These are phyloP conservation scores for Metschnikowia arizonensis DNA, from an alignment of 805 yeast species.

Conservation along the genomic window DNA sequence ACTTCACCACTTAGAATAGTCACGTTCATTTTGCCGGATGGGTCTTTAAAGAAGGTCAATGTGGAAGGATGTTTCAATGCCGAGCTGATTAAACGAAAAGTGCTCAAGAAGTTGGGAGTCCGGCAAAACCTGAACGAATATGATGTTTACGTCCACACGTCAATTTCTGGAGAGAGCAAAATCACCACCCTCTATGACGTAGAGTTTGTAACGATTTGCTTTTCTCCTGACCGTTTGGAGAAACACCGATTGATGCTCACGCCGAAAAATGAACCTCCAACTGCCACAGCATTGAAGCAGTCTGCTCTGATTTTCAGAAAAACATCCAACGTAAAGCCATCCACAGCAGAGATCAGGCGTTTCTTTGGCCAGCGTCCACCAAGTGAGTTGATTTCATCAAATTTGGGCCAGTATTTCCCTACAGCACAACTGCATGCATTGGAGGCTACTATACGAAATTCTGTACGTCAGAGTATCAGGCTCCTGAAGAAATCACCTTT, in stretches of 20 bases:
- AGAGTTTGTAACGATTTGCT: constrained; percentile 78
- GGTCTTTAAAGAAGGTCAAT: constrained; percentile 62
- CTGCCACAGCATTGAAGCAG: constrained; percentile 52
- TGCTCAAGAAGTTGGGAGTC: constrained; percentile 55
- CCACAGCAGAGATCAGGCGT: constrained; percentile 32
- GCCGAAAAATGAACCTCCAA: constrained; percentile 59
- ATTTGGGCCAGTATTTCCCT: constrained; percentile 89
- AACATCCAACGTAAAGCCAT: constrained; percentile 16
- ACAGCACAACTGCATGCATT: constrained; percentile 67
- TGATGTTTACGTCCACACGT: constrained; percentile 56
- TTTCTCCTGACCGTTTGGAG: constrained; percentile 65
- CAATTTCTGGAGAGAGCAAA: constrained; percentile 12
- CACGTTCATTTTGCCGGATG: constrained; percentile 72
- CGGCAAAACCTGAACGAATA: constrained; percentile 44
- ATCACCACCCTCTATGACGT: constrained; percentile 61
- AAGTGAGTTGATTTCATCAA: constrained; percentile 83
- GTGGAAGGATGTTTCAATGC: constrained; percentile 80
- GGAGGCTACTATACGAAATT: constrained; percentile 76
- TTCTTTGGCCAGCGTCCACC: constrained; percentile 92
- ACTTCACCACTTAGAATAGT: constrained; percentile 28
- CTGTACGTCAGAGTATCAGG: constrained; percentile 74
- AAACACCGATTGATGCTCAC: constrained; percentile 69
- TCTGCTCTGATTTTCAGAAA: constrained; percentile 44
- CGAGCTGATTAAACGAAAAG: constrained; percentile 66
- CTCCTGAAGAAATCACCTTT: constrained; percentile 41